A percentile compares a stretch with the other conserved stretches of the same genome.
Conservation (phyloP, 768 basidiomycete species). For the Macrolepiota fuliginosa region DNA sequence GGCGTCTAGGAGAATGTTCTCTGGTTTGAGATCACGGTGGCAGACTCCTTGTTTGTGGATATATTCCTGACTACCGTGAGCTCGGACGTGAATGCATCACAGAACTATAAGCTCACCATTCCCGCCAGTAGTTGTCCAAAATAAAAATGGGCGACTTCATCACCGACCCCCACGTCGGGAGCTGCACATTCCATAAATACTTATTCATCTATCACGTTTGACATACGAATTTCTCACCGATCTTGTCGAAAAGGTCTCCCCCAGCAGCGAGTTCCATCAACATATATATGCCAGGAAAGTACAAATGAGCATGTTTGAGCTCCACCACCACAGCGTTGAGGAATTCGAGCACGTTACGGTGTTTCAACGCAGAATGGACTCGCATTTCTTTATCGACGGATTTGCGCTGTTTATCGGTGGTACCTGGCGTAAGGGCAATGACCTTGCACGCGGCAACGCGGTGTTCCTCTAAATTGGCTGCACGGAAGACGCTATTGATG, state of each 20-base stretch:
- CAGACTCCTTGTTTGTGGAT: conserved; percentile 90
- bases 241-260: conserved; percentile 98
- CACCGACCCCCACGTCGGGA: conserved; percentile 84
- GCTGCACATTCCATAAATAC: conserved; percentile 41
- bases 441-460: conserved; percentile 88
- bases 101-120: conserved; percentile 49
- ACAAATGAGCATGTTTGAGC: conserved; percentile 48
- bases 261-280: conserved; percentile 89
- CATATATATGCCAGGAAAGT: conserved; percentile 87
- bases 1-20: conserved; percentile 86
- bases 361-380: conserved; percentile 79
- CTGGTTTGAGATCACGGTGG: conserved; percentile 96
- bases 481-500: conserved; percentile 71
- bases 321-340: conserved; percentile 77
- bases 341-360: conserved; percentile 81
- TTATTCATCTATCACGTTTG: not conserved
- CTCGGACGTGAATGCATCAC: not conserved
- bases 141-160: conserved; percentile 87
- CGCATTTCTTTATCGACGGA: conserved; percentile 89
- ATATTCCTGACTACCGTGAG: conserved; percentile 51
- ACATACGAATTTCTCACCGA: conserved; percentile 54
- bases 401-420: conserved; percentile 71
- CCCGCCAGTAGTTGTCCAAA: conserved; percentile 85
- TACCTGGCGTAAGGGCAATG: conserved; percentile 58
- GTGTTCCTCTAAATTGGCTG: conserved; percentile 64